A percentile compares a stretch with the other conserved stretches of the same genome.
phyloP scores from a whole-genome alignment of 805 yeast genomes.

The Candida mattraensis region DNA sequence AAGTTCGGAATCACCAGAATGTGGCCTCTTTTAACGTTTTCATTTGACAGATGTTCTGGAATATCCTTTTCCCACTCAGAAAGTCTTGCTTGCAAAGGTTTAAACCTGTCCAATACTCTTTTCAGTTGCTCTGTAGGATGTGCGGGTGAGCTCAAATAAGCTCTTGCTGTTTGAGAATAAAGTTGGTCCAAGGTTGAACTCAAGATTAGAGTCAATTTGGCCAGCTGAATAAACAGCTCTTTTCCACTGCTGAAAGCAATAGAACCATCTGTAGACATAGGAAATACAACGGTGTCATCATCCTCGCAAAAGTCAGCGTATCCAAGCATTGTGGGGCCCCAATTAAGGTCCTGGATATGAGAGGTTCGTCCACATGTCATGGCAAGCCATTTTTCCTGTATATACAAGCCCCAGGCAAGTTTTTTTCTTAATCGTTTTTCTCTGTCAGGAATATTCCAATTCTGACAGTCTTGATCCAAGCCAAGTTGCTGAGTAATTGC shows the following conservation, averaged over 20 bases:
- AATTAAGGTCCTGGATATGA: constrained; percentile 41
- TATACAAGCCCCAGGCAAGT: constrained; percentile 49
- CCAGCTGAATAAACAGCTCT: constrained; percentile 18
- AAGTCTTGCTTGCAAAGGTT: constrained; percentile 13
- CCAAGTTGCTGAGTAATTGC: constrained; percentile 49
- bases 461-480: constrained; percentile 44
- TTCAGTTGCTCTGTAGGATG: constrained; percentile 7
- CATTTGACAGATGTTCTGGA: constrained; percentile 10
- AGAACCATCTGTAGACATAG: constrained; percentile 24
- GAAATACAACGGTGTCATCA: constrained; percentile 41
- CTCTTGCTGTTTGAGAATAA: constrained; percentile 7
- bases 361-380: constrained; percentile 44
- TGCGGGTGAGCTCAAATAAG: background rate
- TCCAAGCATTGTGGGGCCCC: constrained; percentile 40
- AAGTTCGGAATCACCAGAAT: constrained; percentile 19
- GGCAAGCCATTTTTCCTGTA: constrained; percentile 50
- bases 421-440: constrained; percentile 46
- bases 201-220: constrained; percentile 12
- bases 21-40: constrained; percentile 17
- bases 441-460: constrained; percentile 48
- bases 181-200: constrained; percentile 11
- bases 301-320: constrained; percentile 46
- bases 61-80: constrained; percentile 17
- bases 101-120: constrained; percentile 9
- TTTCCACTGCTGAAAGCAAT: constrained; percentile 15